Conservation (phyloP, 2,329 filamentous ascomycete genomes). For the Cercospora sp. region DNA sequence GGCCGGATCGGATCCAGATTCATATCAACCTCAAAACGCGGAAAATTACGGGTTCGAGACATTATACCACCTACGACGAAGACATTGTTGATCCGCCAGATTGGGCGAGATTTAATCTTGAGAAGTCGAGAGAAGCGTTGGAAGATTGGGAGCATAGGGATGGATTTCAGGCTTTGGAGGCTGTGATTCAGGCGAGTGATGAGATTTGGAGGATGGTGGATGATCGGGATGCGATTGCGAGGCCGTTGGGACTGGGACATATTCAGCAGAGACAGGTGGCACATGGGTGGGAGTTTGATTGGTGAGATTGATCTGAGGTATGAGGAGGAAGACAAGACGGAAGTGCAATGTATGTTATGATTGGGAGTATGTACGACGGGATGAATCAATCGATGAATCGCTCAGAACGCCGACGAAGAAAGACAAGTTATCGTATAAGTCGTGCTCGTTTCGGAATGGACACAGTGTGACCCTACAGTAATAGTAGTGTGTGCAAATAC, state of each 20-base stretch:
- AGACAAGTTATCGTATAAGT: no score
- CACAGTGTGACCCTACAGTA: not conserved
- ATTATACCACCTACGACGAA: not conserved
- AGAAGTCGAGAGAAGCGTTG: not conserved
- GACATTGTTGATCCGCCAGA: not conserved
- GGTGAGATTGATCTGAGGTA: no score
- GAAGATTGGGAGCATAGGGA: not conserved
- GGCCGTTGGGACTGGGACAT: not conserved
- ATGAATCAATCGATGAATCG: not conserved
- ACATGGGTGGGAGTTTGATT: no score
- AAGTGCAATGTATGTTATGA: no score
- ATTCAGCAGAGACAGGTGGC: not conserved
- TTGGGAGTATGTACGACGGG: no score
- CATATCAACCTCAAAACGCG: no score
- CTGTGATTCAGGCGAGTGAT: not conserved
- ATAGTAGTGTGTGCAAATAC: not conserved
- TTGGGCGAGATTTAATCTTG: not conserved
- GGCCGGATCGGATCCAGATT: no score
- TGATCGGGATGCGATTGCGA: not conserved
- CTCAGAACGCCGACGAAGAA: not conserved
- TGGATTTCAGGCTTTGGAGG: not conserved
- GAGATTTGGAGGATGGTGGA: not conserved
- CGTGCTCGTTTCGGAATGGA: no score
- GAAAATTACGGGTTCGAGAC: not conserved
- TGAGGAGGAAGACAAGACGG: no score